These are phyloP conservation scores for Dictyophora rubrovolvata DNA, from an alignment of 768 basidiomycete species.

Conservation along the genomic window DNA sequence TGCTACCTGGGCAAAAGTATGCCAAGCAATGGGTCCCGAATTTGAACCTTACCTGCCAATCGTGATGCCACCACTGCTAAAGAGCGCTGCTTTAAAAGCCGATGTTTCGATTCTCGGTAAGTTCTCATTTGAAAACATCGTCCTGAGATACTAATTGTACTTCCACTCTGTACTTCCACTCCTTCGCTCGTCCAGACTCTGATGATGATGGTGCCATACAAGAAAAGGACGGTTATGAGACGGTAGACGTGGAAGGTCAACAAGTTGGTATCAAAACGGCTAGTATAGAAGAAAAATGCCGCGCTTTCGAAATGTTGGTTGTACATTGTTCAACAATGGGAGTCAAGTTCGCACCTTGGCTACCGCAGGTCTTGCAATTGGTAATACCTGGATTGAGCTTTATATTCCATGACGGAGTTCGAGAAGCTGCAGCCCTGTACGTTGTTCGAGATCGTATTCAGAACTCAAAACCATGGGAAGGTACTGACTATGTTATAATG, in stretches of 20 bases:
- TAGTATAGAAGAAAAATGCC: slow-evolving; percentile 77
- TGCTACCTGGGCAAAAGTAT: slow-evolving; percentile 82
- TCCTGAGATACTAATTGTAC: no score
- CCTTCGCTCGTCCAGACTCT: slow-evolving; percentile 29
- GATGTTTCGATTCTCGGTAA: slow-evolving; percentile 66
- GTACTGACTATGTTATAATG: not conserved
- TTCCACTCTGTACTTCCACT: not conserved
- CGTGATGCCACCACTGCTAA: slow-evolving; percentile 72
- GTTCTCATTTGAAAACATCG: slow-evolving; percentile 11
- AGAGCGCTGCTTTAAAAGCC: slow-evolving; percentile 69
- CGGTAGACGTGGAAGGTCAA: slow-evolving; percentile 66
- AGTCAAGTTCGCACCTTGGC: slow-evolving; percentile 58
- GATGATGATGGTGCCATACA: slow-evolving; percentile 33
- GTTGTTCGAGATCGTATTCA: slow-evolving; percentile 18
- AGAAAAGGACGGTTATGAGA: slow-evolving; percentile 71
- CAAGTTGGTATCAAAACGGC: slow-evolving; percentile 70
- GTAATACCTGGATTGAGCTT: slow-evolving; percentile 62
- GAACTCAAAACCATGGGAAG: not conserved
- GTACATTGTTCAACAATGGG: slow-evolving; percentile 67
- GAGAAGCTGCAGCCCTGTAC: slow-evolving; percentile 69
- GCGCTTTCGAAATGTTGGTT: slow-evolving; percentile 79
- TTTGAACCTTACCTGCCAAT: slow-evolving; percentile 81
- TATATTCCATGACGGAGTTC: slow-evolving; percentile 77
- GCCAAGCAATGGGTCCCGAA: slow-evolving; percentile 73
- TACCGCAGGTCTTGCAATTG: slow-evolving; percentile 61